Evolutionary conservation across 2,329 filamentous ascomycete species (phyloP), one percentile per base, ranked within the genome.

Genomic region (Scedosporium boydii): DNA sequence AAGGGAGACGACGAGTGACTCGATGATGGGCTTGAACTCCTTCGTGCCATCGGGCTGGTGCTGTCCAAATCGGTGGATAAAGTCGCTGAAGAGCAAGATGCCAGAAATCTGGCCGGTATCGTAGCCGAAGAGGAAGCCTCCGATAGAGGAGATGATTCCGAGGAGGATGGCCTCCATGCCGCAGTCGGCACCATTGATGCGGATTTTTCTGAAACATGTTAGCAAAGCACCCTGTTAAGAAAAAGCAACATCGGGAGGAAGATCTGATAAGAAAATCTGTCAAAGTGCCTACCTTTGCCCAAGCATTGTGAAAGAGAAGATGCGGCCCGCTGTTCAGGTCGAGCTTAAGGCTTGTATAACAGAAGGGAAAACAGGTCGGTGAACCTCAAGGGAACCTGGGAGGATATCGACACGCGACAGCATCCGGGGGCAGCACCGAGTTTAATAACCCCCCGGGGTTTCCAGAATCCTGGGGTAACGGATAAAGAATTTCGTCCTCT

Each of bases 41-140:
- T 68, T 75, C 16, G 69, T 65, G 6, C 78, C 79, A 12, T 78
- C 67, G 2, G 70, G 58, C 26, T 77, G 72, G 1, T 70, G 67
- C 62, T 81, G 76, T 18, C 79, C 82, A 65, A 87, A 87, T 9
- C 83, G 80, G n/a, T 76, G 9, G 4, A 26, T 61, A 21, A 61
- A 61, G 48, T 61, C 59, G 5, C 26, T 16, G 42, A 61, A 61
- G 18, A 79, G 70, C 9, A 81, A 71, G 68, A 82, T 77, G 48
- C 73, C 75, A 6, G 81, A 83, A 60, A 85, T 84, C 68, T 85
- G 82, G 66, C 83, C 84, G 9, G 82, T 87, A 66, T 87, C 84
- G 66, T 86, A 86, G 58, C 84, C 85, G 70, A 86, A 86, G 64
- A 87, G 78, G 70, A 85, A 84, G 58, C 83, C 84, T 64, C 84